Base-by-base conservation (phyloP, 495 filamentous ascomycete genomes). In the Lasiosphaeria hispida region DNA sequence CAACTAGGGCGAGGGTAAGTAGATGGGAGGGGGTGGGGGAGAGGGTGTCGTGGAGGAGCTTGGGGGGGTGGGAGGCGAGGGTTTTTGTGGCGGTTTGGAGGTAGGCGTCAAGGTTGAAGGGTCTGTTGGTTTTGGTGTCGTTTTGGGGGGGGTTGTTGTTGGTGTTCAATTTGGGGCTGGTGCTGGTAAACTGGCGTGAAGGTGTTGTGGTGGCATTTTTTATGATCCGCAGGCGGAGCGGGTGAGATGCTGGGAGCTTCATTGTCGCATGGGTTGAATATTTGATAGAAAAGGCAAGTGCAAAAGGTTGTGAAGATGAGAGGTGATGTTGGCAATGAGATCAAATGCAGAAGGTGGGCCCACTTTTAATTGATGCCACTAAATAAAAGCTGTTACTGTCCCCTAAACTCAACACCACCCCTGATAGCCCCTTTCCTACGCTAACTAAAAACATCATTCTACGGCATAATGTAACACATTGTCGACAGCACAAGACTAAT, bases 11-110 rank as follows among this genome's bases (percentile, higher is more conserved):
- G 36, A 83, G 73, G 60, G 77, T 75, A 40, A 94, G 77, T 3
- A 90, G 82, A 68, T 87, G 77, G 0, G 86, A 88, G 3, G 77
- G 79, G 33, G 78, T 81, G 2, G 87, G 83, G 40, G 80, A 76
- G 65, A 92, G 76, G 63, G 85, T 80, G 67, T 94, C 90, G 61
- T 78, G 75, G 41, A 80, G 76, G 52, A 83, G 57, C 18, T 84
- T 84, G 40, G 85, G 72, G 19, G 68, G 73, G 53, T 85, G 83
- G 43, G 68, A 45, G 18, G 68, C 38, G 61, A 76, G 33, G 15
- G 18, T 52, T 18, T 49, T n/a, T 13, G 17, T 53, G 38, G 65
- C 56, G 8, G 1, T 0, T 10, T 36, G 3, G 14, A 65, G 55
- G 48, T 63, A 67, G 34, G 54, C 35, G 37, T 61, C 41, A 9